Percentiles rank a stretch among this genome's conserved stretches.
phyloP scores from a whole-genome alignment of 106 monocot genomes.

The Iris macrosiphon region DNA sequence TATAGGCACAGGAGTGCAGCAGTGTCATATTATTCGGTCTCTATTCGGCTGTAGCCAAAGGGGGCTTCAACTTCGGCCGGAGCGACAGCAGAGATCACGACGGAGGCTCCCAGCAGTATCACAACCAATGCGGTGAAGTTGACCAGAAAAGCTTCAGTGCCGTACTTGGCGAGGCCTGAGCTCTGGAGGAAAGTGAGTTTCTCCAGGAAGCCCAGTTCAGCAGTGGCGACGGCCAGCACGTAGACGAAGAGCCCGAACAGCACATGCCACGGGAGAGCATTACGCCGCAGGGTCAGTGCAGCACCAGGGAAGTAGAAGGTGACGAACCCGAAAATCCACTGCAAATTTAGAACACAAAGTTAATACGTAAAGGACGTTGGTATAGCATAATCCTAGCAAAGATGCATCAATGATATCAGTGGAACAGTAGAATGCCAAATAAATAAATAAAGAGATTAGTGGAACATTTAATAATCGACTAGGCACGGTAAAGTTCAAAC shows the following conservation, averaged over 20 bases:
- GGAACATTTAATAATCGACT: no score
- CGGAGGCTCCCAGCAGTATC: conserved; percentile 56
- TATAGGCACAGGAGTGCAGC: no score
- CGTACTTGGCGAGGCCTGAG: conserved; percentile 55
- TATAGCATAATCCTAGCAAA: background rate
- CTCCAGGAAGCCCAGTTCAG: conserved; percentile 73
- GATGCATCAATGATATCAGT: no score
- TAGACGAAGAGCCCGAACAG: conserved; percentile 75
- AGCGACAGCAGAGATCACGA: conserved; percentile 54
- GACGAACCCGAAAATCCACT: conserved; percentile 83
- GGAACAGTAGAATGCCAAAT: no score
- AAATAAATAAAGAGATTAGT: no score
- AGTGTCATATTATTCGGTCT: no score
- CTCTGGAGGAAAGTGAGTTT: conserved; percentile 89
- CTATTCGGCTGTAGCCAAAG: conserved; percentile 30
- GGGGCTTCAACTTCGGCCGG: conserved; percentile 28
- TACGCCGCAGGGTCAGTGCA: conserved; percentile 11
- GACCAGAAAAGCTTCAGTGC: conserved; percentile 81
- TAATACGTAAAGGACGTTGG: background rate
- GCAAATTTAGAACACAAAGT: conserved; percentile 6
- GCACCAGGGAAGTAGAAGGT: conserved; percentile 79
- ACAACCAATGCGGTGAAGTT: conserved; percentile 85
- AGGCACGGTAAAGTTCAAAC: no score
- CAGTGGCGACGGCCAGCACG: conserved; percentile 50
- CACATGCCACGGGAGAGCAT: conserved; percentile 72